These are phyloP conservation scores for Onygena corvina DNA, from an alignment of 2,329 filamentous ascomycete genomes.

Conservation along the genomic window DNA sequence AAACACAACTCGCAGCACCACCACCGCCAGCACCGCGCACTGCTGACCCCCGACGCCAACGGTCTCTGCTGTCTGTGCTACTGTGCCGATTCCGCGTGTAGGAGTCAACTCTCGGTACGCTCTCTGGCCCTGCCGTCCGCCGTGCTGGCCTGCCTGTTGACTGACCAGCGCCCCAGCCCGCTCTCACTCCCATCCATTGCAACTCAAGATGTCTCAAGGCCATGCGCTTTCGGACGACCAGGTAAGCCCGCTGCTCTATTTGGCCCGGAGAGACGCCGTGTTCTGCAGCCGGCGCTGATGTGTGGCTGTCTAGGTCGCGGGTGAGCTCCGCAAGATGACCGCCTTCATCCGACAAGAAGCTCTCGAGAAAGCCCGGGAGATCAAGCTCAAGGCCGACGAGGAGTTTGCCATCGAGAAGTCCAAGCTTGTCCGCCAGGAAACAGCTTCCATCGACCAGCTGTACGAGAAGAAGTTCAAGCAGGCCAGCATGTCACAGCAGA, in stretches of 20 bases:
- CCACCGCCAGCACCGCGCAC: background rate
- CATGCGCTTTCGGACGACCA: conserved; percentile 97
- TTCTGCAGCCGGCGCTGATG: background rate
- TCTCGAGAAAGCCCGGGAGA: conserved; percentile 90
- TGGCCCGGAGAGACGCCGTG: background rate
- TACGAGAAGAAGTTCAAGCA: conserved; percentile 99
- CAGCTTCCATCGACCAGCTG: conserved; percentile 73
- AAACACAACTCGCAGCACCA: background rate
- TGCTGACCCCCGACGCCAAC: too few species aligned
- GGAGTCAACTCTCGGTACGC: too few species aligned
- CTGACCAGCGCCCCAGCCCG: too few species aligned
- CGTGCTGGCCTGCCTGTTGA: too few species aligned
- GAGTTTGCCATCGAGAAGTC: conserved; percentile 99
- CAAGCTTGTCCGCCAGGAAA: conserved; percentile 94
- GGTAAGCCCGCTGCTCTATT: conserved; percentile 41
- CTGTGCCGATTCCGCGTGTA: too few species aligned
- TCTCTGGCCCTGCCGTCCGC: too few species aligned
- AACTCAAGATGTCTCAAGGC: conserved; percentile 69
- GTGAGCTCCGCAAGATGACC: conserved; percentile 99
- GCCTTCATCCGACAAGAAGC: conserved; percentile 99
- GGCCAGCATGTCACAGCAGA: conserved; percentile 96
- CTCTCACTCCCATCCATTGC: conserved; percentile 5
- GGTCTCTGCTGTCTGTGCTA: too few species aligned
- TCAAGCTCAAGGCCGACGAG: conserved; percentile 95
- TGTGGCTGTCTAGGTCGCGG: conserved; percentile 58